Percentiles rank a stretch among this genome's conserved stretches.
Evolutionary conservation across 768 basidiomycete species (phyloP).

Genomic region (Dentipellis sp.): DNA sequence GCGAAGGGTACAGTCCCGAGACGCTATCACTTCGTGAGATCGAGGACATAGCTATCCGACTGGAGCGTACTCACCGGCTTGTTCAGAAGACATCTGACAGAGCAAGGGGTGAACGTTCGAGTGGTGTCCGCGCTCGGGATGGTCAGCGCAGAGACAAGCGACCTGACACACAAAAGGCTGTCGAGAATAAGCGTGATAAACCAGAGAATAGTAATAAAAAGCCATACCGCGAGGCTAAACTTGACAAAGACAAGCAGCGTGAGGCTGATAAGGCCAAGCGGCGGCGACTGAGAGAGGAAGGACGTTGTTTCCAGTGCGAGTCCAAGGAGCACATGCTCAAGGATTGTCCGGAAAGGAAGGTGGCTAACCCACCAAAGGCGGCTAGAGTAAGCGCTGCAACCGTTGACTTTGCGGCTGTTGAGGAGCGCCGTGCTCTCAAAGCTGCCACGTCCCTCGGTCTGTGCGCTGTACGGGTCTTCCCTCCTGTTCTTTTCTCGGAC

Average conservation of each 20-base stretch:
- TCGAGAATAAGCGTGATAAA: background rate
- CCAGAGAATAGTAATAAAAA: background rate
- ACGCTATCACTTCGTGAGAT: background rate
- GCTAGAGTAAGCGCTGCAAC: background rate
- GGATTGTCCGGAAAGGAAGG: background rate
- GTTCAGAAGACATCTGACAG: background rate
- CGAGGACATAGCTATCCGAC: background rate
- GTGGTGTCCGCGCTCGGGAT: background rate
- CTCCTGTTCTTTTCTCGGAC: background rate
- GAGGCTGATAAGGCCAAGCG: background rate
- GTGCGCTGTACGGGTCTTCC: background rate
- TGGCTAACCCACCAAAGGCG: background rate
- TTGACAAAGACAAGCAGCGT: background rate
- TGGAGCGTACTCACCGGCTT: background rate
- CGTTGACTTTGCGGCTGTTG: background rate
- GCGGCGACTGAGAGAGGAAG: background rate
- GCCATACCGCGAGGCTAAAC: background rate
- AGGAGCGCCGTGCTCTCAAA: background rate
- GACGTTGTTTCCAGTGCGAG: background rate
- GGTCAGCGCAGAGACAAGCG: background rate
- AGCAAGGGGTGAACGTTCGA: background rate
- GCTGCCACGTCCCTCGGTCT: background rate
- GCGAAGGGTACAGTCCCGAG: background rate
- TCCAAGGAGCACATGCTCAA: background rate
- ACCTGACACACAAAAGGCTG: background rate